These are phyloP conservation scores for Eremochloa ophiuroides DNA, from an alignment of 176 grass and related monocot genomes.

Conservation along the genomic window DNA sequence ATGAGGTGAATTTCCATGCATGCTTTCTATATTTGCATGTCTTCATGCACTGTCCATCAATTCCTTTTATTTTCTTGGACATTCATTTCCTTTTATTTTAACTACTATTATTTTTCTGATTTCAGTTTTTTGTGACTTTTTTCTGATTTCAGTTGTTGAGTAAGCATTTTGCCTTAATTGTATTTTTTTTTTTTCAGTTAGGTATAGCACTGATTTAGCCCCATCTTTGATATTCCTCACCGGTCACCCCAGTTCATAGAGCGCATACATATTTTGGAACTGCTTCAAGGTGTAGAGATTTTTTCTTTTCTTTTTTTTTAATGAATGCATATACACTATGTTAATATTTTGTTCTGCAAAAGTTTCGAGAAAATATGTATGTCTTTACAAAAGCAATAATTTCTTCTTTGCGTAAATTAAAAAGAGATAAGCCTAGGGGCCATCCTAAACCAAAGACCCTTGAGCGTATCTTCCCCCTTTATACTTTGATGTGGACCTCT, in stretches of 20 bases:
- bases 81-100: not conserved
- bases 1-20: not conserved
- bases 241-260: too few species aligned
- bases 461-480: slow-evolving; percentile 11
- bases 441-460: slow-evolving; percentile 21
- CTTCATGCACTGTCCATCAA: too few species aligned
- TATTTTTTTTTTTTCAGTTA: not conserved
- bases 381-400: not conserved
- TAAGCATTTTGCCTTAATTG: not conserved
- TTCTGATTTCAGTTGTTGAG: not conserved
- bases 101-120: not conserved
- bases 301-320: not conserved
- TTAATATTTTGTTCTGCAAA: not conserved
- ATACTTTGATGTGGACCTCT: slow-evolving; percentile 17
- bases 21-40: not conserved
- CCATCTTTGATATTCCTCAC: not conserved
- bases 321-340: not conserved
- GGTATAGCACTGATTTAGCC: not conserved
- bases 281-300: too few species aligned
- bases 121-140: not conserved
- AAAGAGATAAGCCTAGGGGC: not conserved
- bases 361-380: not conserved
- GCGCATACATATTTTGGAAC: too few species aligned
- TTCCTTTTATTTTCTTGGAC: not conserved
- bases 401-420: not conserved